Percentiles rank a stretch among this genome's conserved stretches.
phyloP scores from a whole-genome alignment of 768 basidiomycete genomes.

The Lactifluus hygrophoroides region DNA sequence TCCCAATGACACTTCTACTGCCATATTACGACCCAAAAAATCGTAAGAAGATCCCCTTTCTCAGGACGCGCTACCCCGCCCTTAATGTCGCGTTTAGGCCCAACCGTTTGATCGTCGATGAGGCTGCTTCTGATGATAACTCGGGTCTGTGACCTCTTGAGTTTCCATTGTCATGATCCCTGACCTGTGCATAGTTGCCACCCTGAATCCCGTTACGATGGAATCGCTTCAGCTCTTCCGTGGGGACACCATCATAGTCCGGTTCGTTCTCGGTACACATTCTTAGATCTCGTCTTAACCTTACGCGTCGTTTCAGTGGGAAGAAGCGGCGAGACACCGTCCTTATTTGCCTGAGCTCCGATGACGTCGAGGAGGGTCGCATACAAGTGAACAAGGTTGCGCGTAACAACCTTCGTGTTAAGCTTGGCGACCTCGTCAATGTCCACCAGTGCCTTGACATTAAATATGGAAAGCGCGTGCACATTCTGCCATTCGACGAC shows the following conservation, averaged over 20 bases:
- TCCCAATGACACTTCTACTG: conserved; percentile 85
- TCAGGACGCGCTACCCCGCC: conserved; percentile 17
- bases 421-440: conserved; percentile 92
- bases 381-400: conserved; percentile 99
- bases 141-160: conserved; percentile 48
- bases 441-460: conserved; percentile 96
- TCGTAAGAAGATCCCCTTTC: conserved; percentile 51
- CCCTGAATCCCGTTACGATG: conserved; percentile 94
- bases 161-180: background rate
- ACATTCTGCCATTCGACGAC: conserved; percentile 96
- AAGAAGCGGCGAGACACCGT: conserved; percentile 98
- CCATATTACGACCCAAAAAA: conserved; percentile 95
- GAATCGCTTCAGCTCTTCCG: conserved; percentile 88
- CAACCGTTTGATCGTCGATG: conserved; percentile 96
- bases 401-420: conserved; percentile 97
- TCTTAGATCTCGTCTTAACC: background rate
- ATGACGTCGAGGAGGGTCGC: conserved; percentile 96
- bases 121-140: conserved; percentile 91
- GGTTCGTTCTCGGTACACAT: conserved; percentile 41
- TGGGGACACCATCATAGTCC: conserved; percentile 91
- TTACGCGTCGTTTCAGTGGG: conserved; percentile 43
- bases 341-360: conserved; percentile 90
- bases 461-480: conserved; percentile 97
- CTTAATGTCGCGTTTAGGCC: conserved; percentile 46
- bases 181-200: conserved; percentile 56